Base-by-base conservation (phyloP, 441 rosid genomes). In the Populus hybrid region DNA sequence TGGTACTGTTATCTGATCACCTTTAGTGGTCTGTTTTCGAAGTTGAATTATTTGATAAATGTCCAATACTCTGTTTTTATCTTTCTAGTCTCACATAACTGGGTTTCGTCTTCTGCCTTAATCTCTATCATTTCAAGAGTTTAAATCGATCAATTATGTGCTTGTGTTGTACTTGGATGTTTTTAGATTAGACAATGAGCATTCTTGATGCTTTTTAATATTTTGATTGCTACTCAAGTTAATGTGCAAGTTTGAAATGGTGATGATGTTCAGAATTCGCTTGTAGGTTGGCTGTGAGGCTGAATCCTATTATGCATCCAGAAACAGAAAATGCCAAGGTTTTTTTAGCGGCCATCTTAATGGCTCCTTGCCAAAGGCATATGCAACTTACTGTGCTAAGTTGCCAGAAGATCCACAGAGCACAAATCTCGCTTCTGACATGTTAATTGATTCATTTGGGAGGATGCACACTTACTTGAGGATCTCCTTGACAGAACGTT, bases 401-500 rank as follows among this genome's bases (percentile, higher is more conserved):
- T 69, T 85, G 53, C 70, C 80, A 1, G 90, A 88, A 69, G 88
- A 90, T 76, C 81, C 80, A 38, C 72, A 57, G 0, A 83, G 79
- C 81, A 82, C 84, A 34, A 86, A 78, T 66, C 77, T 86, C 50
- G 83, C 81, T 79, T 89, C 99, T 2, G 91, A 93, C 79, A 95
- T 90, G 97, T 80, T 95, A 80, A 30, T 89, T 73, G 99, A 95
- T 86, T 87, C 93, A 19, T 95, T 92, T 74, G 99, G 99, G 80
- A 90, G 99, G 83, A 83, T 85, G 79, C 99, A 93, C 70, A 89
- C 88, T 77, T 93, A 95, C 87, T 83, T 95, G 80, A 89, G 99
- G 82, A 90, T 95, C 74, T 95, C 99, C 21, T 85, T 93, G 79
- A 93, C 99, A 0, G 99, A 95, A 76, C 91, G 98, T 7, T 92